Evolutionary conservation across 2,329 filamentous ascomycete species (phyloP), one percentile per base, ranked within the genome.

Genomic region (Epicoccum nigrum): DNA sequence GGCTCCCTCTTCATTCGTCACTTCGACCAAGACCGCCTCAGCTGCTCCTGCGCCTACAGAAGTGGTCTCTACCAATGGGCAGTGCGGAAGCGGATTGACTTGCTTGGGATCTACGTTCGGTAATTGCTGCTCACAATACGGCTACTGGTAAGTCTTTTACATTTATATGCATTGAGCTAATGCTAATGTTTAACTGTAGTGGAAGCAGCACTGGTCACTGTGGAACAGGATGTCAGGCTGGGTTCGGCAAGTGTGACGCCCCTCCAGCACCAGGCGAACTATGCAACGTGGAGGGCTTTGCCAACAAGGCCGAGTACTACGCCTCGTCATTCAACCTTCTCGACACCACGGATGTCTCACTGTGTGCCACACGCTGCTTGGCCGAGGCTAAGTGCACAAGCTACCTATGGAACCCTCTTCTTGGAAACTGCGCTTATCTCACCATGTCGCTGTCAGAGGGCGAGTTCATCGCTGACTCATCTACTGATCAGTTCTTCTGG

Each of bases 201-300:
- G 51, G 51, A 41, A 27, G 30, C 35, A 37, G 12, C 17, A 40
- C 30, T 39, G 65, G 55, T 30, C 53, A 64, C 46, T 70, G 67
- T 41, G 58, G 58, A 20, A 56, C 55, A 9, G 63, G 63, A 7
- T 73, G 68, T 27, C 53, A 58, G 45, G 28, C n/a, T 27, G 49
- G 21, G 12, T 58, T 50, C 9, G 55, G 55, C 32, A 42, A 53
- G 8, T 58, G 55, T 45, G 39, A 48, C 20, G 21, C 17, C 30
- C 21, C 38, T 28, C 46, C 51, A 11, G 16, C 32, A 21, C 54
- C 51, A 19, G 44, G 35, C 28, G 45, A 32, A 9, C 55, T 17
- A 9, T 57, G 54, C 33, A 46, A 46, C 25, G 44, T 57, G 16
- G 54, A 57, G 19, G 54, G 54, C 40, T 57, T 57, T 43, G 54